Evolutionary conservation across 2,329 filamentous ascomycete species (phyloP).

Genomic region (Fusarium graminum): DNA sequence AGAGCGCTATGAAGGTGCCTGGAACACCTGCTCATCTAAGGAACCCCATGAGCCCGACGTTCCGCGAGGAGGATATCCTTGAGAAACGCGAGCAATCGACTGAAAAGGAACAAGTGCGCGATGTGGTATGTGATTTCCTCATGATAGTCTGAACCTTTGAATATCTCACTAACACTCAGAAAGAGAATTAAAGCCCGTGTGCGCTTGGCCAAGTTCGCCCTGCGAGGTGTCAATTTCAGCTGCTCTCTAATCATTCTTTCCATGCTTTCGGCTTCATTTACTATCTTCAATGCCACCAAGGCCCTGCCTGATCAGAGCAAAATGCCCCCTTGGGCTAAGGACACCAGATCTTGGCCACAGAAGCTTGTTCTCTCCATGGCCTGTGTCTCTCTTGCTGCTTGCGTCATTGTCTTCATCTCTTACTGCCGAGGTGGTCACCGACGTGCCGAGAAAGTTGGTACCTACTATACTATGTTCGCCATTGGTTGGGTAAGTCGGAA

Average conservation of each 20-base stretch:
- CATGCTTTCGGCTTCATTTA: conserved; percentile 88
- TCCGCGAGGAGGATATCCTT: conserved; percentile 85
- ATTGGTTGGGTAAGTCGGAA: conserved; percentile 74
- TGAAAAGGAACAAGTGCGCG: conserved; percentile 87
- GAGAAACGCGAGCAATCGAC: conserved; percentile 87
- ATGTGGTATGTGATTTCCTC: conserved; percentile 76
- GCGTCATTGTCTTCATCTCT: conserved; percentile 81
- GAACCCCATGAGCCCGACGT: conserved; percentile 91
- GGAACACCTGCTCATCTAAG: conserved; percentile 81
- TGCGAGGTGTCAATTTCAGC: conserved; percentile 96
- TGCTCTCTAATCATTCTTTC: conserved; percentile 95
- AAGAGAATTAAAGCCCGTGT: conserved; percentile 95
- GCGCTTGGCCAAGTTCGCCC: conserved; percentile 91
- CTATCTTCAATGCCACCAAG: conserved; percentile 92
- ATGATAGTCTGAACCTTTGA: background rate
- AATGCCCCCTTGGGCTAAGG: conserved; percentile 85
- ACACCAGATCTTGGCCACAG: conserved; percentile 90
- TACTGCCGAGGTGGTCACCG: conserved; percentile 91
- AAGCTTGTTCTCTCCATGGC: conserved; percentile 83
- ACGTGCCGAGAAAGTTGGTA: conserved; percentile 89
- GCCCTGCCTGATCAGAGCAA: conserved; percentile 79
- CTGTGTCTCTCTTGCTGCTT: conserved; percentile 83
- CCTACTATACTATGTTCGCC: conserved; percentile 96
- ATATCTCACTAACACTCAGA: conserved; percentile 46
- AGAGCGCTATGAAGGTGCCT: conserved; percentile 90